These are phyloP conservation scores for Pholiota adiposa DNA, from an alignment of 1,284 basidiomycete species.

Conservation along the genomic window DNA sequence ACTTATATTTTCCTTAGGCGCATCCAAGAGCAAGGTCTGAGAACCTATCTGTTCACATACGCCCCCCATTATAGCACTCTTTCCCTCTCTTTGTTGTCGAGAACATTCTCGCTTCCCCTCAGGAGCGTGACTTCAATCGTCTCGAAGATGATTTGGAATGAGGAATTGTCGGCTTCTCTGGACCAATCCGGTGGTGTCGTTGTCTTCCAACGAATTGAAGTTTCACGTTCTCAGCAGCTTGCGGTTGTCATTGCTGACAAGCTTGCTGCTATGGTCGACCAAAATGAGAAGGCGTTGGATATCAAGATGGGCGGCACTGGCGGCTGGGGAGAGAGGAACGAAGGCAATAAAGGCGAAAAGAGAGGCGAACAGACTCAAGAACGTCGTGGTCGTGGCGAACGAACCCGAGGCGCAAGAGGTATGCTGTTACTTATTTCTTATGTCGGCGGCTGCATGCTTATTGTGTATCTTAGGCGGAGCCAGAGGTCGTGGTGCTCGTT, in stretches of 20 bases:
- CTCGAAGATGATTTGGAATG: constrained; percentile 99
- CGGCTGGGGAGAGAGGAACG: constrained; percentile 72
- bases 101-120: constrained; percentile 85
- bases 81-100: constrained; percentile 85
- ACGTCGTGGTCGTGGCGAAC: constrained; percentile 70
- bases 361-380: constrained; percentile 78
- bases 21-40: constrained; percentile 96
- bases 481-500: constrained; percentile 73
- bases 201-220: constrained; percentile 89
- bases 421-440: constrained; percentile 23
- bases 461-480: constrained; percentile 49
- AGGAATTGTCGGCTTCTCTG: constrained; percentile 92
- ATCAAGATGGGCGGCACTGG: constrained; percentile 77
- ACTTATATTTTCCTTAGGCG: constrained; percentile 54
- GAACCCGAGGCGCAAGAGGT: constrained; percentile 65
- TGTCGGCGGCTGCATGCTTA: neutral
- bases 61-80: constrained; percentile 93
- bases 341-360: constrained; percentile 77
- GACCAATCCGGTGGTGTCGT: constrained; percentile 89
- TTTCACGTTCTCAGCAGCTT: constrained; percentile 88
- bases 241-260: constrained; percentile 90
- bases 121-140: constrained; percentile 90
- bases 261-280: constrained; percentile 87
- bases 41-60: constrained; percentile 99
- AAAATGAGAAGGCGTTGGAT: constrained; percentile 95